Evolutionary conservation across 257 asterid genomes (phyloP).

Genomic region (Mentha longifolia): DNA sequence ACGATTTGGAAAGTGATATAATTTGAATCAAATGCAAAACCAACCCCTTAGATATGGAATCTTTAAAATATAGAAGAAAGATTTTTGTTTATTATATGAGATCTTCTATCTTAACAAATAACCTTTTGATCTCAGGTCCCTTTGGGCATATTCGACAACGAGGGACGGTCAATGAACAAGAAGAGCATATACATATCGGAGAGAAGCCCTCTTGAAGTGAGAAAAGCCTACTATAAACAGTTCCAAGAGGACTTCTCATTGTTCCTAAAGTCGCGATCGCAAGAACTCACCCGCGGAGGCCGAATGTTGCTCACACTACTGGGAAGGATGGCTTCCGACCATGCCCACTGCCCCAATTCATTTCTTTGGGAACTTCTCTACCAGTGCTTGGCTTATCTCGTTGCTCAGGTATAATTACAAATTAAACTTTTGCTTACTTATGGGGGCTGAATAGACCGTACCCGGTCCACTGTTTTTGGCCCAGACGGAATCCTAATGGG

Average conservation of each 20-base stretch:
- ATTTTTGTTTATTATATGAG: no score
- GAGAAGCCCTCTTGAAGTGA: slow-evolving; percentile 58
- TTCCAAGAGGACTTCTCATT: slow-evolving; percentile 65
- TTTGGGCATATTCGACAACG: slow-evolving; percentile 51
- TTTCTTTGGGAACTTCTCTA: slow-evolving; percentile 69
- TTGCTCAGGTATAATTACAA: slow-evolving; percentile 39
- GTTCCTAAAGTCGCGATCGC: slow-evolving; percentile 64
- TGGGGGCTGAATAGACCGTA: no score
- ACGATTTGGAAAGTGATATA: no score
- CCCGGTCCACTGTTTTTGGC: no score
- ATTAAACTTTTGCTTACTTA: no score
- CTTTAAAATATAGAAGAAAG: no score
- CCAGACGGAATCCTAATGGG: no score
- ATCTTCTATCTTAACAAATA: no score
- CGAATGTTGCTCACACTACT: slow-evolving; percentile 66
- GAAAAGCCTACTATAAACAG: slow-evolving; percentile 52
- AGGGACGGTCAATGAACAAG: slow-evolving; percentile 58
- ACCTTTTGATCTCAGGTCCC: slow-evolving; percentile 25
- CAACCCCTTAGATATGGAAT: no score
- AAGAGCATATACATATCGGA: slow-evolving; percentile 72
- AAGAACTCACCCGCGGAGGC: slow-evolving; percentile 68
- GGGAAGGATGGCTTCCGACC: slow-evolving; percentile 56
- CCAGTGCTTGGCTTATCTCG: slow-evolving; percentile 54
- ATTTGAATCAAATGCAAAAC: no score
- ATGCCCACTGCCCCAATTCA: slow-evolving; percentile 59